Conservation (phyloP, 2,329 filamentous ascomycete genomes). For the Nigrospora oryzae region DNA sequence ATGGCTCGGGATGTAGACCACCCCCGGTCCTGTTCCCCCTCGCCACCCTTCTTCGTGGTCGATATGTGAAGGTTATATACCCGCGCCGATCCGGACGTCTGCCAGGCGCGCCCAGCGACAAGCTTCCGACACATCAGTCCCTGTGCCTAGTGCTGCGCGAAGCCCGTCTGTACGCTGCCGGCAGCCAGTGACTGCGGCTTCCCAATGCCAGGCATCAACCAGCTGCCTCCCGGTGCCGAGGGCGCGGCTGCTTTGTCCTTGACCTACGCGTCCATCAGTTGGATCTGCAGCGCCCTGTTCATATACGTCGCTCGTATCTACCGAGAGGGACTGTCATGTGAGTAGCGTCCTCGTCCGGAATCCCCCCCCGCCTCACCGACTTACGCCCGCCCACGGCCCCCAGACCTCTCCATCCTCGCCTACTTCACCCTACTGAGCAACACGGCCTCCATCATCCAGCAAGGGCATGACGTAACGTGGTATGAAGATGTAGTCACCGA, state of each 20-base stretch:
- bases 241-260: constrained; percentile 5
- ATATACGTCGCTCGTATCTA: constrained; percentile 15
- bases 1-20: too few species aligned
- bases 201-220: constrained; percentile 7
- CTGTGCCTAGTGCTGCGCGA: too few species aligned
- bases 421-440: constrained; percentile 12
- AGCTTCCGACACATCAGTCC: too few species aligned
- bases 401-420: constrained; percentile 15
- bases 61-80: too few species aligned
- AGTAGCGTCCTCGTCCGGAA: not conserved
- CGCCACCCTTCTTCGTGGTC: too few species aligned
- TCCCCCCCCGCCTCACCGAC: too few species aligned
- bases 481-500: constrained; percentile 10
- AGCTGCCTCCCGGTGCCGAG: constrained; percentile 8
- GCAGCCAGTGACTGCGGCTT: not conserved
- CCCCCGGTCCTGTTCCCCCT: too few species aligned
- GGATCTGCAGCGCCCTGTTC: constrained; percentile 8
- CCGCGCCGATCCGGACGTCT: too few species aligned
- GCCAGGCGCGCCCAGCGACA: too few species aligned
- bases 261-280: constrained; percentile 6
- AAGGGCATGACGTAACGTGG: constrained; percentile 10
- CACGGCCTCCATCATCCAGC: constrained; percentile 14
- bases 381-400: not conserved
- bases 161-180: too few species aligned
- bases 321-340: constrained; percentile 13